These are phyloP conservation scores for Xerocomellus intermedius DNA, from an alignment of 768 basidiomycete genomes.

Conservation along the genomic window DNA sequence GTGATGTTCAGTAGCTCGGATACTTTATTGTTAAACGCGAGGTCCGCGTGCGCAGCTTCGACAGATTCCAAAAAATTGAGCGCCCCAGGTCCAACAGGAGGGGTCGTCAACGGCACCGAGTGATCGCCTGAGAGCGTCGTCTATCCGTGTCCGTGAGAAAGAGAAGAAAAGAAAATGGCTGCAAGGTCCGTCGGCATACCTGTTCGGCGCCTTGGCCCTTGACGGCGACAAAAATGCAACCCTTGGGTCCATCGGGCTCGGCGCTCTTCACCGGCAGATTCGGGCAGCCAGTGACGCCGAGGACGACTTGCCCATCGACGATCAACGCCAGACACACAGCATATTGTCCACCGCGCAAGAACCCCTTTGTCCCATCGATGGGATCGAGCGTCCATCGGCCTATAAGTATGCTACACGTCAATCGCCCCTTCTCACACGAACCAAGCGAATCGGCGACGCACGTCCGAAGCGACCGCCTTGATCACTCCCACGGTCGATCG, in stretches of 20 bases:
- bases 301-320: conserved; percentile 70
- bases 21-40: conserved; percentile 76
- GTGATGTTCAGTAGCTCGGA: conserved; percentile 65
- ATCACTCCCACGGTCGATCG: conserved; percentile 82
- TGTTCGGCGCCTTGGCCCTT: conserved; percentile 82
- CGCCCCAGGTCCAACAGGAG: conserved; percentile 37
- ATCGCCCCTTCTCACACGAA: background rate
- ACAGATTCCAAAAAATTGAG: conserved; percentile 87
- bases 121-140: conserved; percentile 51
- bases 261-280: conserved; percentile 68
- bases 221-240: conserved; percentile 86
- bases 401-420: conserved; percentile 22
- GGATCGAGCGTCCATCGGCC: conserved; percentile 89
- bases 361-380: conserved; percentile 93
- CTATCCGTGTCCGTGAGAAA: conserved; percentile 30
- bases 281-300: conserved; percentile 91
- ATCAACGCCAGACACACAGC: conserved; percentile 89
- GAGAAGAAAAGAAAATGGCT: background rate
- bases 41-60: conserved; percentile 89
- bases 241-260: conserved; percentile 58
- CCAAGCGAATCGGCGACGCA: conserved; percentile 37
- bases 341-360: conserved; percentile 89
- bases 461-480: conserved; percentile 71
- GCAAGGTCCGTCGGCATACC: conserved; percentile 32
- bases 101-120: conserved; percentile 51